These are phyloP conservation scores for Taphrina sp. DNA, from an alignment of 1,139 yeast genomes.

Conservation along the genomic window DNA sequence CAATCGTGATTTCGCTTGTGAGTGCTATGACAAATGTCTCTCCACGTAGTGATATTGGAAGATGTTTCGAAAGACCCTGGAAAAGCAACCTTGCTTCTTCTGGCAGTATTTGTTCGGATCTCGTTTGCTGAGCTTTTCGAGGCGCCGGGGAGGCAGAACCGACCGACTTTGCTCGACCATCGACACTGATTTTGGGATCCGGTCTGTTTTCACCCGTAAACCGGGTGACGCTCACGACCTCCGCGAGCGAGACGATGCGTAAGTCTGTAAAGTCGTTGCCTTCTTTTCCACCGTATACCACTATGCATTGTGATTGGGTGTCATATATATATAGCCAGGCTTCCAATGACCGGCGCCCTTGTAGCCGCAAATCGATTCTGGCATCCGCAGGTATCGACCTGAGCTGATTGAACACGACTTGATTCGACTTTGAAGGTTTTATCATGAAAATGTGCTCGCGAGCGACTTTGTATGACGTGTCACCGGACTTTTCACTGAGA, in stretches of 20 bases:
- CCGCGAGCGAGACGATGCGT: constrained; percentile 11
- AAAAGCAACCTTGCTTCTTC: constrained; percentile 7
- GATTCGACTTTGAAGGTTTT: too few species aligned
- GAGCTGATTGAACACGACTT: too few species aligned
- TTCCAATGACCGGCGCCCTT: background rate
- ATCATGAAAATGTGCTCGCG: too few species aligned
- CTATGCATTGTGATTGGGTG: background rate
- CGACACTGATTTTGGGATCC: too few species aligned
- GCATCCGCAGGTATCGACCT: background rate
- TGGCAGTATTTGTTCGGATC: too few species aligned
- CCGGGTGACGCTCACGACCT: too few species aligned
- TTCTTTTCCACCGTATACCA: background rate
- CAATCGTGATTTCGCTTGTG: background rate
- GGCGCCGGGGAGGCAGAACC: too few species aligned
- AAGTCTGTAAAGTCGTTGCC: background rate
- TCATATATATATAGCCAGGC: constrained; percentile 1
- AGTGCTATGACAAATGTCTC: constrained; percentile 1
- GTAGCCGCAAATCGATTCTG: background rate
- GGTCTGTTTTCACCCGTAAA: too few species aligned
- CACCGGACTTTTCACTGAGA: too few species aligned
- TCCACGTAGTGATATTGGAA: background rate
- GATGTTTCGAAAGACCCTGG: constrained; percentile 11
- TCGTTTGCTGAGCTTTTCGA: too few species aligned
- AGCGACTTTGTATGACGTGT: too few species aligned
- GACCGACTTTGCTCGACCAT: too few species aligned